Percentiles rank a stretch among this genome's conserved stretches.
phyloP scores from a whole-genome alignment of 768 basidiomycete species.

The Daedaleopsis sinensis region DNA sequence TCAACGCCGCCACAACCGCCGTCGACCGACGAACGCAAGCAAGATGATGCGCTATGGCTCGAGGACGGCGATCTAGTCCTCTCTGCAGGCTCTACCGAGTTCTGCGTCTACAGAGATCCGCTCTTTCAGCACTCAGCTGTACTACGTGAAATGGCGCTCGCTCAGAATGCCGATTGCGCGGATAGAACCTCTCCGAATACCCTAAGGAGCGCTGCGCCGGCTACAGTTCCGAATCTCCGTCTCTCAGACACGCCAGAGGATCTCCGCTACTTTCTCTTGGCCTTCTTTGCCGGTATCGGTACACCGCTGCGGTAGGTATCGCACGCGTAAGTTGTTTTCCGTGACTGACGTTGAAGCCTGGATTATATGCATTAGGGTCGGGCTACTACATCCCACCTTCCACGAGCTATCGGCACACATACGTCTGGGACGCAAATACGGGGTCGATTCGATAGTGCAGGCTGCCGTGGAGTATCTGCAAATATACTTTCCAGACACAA shows the following conservation, averaged over 20 bases:
- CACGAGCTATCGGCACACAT: background rate
- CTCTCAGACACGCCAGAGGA: constrained; percentile 8
- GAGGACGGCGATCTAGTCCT: constrained; percentile 33
- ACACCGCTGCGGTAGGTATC: background rate
- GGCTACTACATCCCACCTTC: background rate
- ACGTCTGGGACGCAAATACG: background rate
- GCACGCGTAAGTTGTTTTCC: background rate
- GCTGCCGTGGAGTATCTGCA: background rate
- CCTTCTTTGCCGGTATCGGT: background rate
- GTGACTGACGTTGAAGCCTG: background rate
- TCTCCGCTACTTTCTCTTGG: constrained; percentile 1
- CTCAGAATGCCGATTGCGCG: constrained; percentile 16
- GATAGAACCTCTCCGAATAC: background rate
- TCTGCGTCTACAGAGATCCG: constrained; percentile 27
- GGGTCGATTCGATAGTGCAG: background rate
- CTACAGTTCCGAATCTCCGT: background rate
- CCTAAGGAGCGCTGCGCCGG: no score
- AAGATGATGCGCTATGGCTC: constrained; percentile 30
- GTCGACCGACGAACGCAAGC: background rate
- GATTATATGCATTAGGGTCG: background rate
- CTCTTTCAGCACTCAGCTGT: constrained; percentile 27
- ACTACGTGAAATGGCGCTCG: constrained; percentile 26
- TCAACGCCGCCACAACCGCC: background rate
- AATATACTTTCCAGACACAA: background rate
- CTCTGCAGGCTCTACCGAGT: constrained; percentile 26